Conservation (phyloP, 2,329 filamentous ascomycete species). For the Balansia obtecta region DNA sequence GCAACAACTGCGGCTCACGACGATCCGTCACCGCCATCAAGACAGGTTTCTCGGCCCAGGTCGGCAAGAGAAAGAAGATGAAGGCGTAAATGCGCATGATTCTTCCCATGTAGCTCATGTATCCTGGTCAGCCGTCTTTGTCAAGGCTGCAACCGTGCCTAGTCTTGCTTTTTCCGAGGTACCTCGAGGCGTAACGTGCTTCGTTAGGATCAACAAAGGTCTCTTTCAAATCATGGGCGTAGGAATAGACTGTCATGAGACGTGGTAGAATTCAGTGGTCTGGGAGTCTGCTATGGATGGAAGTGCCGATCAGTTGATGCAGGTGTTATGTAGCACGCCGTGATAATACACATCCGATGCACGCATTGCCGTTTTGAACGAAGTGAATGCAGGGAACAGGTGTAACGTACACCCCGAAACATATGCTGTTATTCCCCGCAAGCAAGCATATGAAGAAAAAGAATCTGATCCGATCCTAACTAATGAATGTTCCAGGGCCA, state of each 20-base stretch:
- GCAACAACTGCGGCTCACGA: conserved; percentile 70
- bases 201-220: too few species aligned
- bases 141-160: too few species aligned
- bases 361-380: too few species aligned
- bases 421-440: not conserved
- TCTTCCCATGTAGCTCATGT: not conserved
- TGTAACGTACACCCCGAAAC: not conserved
- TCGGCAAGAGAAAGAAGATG: conserved; percentile 96
- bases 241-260: not conserved
- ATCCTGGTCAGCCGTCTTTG: not conserved
- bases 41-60: conserved; percentile 99
- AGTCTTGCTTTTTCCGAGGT: not conserved
- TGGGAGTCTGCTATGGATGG: too few species aligned
- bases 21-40: conserved; percentile 96
- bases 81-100: conserved; percentile 47
- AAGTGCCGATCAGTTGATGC: not conserved
- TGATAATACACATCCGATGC: too few species aligned
- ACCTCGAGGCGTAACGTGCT: not conserved
- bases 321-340: too few species aligned
- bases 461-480: not conserved
- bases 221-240: not conserved
- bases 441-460: not conserved
- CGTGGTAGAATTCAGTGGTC: too few species aligned
- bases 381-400: not conserved
- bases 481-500: not conserved